Conservation (phyloP, 345 rosid genomes). For the Hibiscus trionum region DNA sequence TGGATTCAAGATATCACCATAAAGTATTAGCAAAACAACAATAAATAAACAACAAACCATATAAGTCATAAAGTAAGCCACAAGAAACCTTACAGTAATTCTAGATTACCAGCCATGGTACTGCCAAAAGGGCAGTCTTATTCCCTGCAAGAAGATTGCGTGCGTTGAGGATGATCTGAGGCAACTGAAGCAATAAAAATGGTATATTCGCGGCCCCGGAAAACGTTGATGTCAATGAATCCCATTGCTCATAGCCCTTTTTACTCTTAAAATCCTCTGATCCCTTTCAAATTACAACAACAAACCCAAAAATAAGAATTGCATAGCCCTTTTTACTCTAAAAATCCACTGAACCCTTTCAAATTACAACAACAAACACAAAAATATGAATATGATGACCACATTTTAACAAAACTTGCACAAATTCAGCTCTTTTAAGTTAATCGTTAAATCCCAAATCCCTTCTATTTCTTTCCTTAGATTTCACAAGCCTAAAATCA, state of each 20-base stretch:
- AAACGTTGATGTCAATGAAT: slow-evolving; percentile 72
- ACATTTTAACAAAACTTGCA: not conserved
- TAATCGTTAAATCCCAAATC: not conserved
- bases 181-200: slow-evolving; percentile 71
- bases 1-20: not conserved
- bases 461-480: not conserved
- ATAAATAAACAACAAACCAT: not conserved
- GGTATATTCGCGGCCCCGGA: slow-evolving; percentile 70
- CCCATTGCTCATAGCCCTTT: slow-evolving; percentile 56
- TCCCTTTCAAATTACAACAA: slow-evolving; percentile 27
- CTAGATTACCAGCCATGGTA: slow-evolving; percentile 76
- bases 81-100: not conserved
- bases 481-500: not conserved
- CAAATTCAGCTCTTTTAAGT: not conserved
- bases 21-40: not conserved
- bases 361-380: slow-evolving; percentile 6
- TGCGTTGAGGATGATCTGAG: slow-evolving; percentile 84
- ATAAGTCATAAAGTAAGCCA: not conserved
- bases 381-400: not conserved
- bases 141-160: slow-evolving; percentile 71
- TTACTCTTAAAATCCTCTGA: slow-evolving; percentile 25
- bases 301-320: not conserved
- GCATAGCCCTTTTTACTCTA: slow-evolving; percentile 29
- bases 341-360: slow-evolving; percentile 35
- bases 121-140: slow-evolving; percentile 73